A percentile compares a stretch with the other conserved stretches of the same genome.
These are phyloP conservation scores for Oldenlandia corymbosa DNA, from an alignment of 257 asterid species.

Conservation along the genomic window DNA sequence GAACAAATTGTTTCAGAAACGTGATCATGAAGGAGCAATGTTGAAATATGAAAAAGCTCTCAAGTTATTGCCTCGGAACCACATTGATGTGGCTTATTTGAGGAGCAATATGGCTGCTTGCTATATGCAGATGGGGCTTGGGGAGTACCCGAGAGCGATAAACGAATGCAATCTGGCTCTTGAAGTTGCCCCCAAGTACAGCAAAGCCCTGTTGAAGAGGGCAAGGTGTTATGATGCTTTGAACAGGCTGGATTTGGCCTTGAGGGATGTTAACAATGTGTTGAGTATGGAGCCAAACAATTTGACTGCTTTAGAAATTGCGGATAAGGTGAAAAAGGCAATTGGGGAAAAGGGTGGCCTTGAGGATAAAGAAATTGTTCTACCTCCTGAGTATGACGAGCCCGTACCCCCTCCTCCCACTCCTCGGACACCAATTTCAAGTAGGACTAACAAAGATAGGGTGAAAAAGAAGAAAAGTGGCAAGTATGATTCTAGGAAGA, in stretches of 20 bases:
- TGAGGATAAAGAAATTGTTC: conserved; percentile 47
- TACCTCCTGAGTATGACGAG: conserved; percentile 34
- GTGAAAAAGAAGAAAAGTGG: conserved; percentile 52
- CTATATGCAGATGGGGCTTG: conserved; percentile 86
- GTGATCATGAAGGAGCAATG: conserved; percentile 89
- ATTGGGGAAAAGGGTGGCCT: conserved; percentile 53
- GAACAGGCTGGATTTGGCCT: conserved; percentile 70
- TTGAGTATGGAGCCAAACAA: conserved; percentile 77
- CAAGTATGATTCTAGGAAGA: conserved; percentile 42
- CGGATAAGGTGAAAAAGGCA: conserved; percentile 43
- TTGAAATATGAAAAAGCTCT: conserved; percentile 85
- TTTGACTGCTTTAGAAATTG: conserved; percentile 67
- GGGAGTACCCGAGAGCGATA: conserved; percentile 85
- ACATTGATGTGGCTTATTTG: conserved; percentile 75
- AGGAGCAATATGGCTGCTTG: conserved; percentile 86
- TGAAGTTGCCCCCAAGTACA: conserved; percentile 76
- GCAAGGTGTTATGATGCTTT: conserved; percentile 72
- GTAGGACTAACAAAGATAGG: conserved; percentile 42
- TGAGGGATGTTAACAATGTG: conserved; percentile 64
- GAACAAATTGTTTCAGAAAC: conserved; percentile 63
- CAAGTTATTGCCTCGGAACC: conserved; percentile 64
- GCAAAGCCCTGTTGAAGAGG: conserved; percentile 81
- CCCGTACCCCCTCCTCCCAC: conserved; percentile 51
- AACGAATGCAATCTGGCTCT: conserved; percentile 84
- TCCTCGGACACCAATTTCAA: conserved; percentile 21